Conservation (phyloP, 73 alveolate species). For the Durusdinium trenchii region DNA sequence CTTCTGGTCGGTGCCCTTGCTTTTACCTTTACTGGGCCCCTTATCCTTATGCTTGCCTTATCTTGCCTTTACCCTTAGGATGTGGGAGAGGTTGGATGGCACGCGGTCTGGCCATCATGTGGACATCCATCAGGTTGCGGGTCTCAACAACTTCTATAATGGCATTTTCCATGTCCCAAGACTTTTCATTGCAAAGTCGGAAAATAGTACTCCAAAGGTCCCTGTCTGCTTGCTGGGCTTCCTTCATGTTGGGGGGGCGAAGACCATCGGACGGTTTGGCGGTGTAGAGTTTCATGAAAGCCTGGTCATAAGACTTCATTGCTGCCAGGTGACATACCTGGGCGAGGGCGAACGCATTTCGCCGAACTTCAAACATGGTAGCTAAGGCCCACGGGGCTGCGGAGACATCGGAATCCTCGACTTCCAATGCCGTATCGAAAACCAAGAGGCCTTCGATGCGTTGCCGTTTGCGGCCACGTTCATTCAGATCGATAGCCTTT, state of each 20-base stretch:
- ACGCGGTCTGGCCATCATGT: not conserved
- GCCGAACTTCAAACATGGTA: not conserved
- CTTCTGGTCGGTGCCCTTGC: not conserved
- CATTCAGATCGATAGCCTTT: not conserved
- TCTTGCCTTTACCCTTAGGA: not conserved
- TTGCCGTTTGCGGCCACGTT: not conserved
- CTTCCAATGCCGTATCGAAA: not conserved
- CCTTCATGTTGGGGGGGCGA: not conserved
- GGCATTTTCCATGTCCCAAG: not conserved
- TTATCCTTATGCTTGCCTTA: not conserved
- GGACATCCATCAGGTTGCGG: not conserved
- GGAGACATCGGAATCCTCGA: not conserved
- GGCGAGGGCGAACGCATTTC: not conserved
- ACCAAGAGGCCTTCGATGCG: not conserved
- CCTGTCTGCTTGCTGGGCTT: not conserved
- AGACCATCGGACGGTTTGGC: not conserved
- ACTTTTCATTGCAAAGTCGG: not conserved
- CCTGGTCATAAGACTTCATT: not conserved
- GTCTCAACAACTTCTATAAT: not conserved
- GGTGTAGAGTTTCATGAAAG: too few species aligned
- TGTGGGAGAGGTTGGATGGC: not conserved
- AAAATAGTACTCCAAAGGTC: not conserved
- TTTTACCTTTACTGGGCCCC: not conserved
- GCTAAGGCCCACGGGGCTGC: not conserved
- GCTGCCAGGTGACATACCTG: not conserved